These are phyloP conservation scores for Posidonia australis DNA, from an alignment of 106 monocot genomes.

Conservation along the genomic window DNA sequence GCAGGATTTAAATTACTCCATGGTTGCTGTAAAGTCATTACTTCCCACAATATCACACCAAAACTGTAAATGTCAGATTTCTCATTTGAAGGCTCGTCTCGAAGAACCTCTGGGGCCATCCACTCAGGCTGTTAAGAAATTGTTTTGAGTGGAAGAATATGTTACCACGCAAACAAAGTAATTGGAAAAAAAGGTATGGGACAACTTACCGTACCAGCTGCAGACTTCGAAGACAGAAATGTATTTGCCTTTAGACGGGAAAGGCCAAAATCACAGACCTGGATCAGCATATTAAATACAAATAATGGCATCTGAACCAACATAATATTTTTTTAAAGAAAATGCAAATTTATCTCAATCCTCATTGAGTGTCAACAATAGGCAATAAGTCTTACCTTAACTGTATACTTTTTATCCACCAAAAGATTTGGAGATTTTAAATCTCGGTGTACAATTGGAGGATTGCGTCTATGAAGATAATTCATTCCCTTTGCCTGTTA, in stretches of 20 bases:
- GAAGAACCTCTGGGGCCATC: slow-evolving; percentile 99
- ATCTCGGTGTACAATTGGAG: slow-evolving; percentile 98
- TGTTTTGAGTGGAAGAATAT: neutral
- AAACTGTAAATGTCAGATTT: slow-evolving; percentile 98
- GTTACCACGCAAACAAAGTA: neutral
- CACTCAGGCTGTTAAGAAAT: slow-evolving; percentile 62
- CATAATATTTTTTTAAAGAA: neutral
- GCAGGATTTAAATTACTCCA: slow-evolving; percentile 97
- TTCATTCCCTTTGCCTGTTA: slow-evolving; percentile 98
- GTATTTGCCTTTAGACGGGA: slow-evolving; percentile 89
- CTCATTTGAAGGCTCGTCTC: slow-evolving; percentile 98
- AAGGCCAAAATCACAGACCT: slow-evolving; percentile 99
- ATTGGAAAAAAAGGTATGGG: slow-evolving; percentile 1
- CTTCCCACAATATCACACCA: slow-evolving; percentile 96
- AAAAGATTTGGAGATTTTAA: slow-evolving; percentile 98
- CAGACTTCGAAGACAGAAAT: slow-evolving; percentile 89
- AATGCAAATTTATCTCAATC: neutral
- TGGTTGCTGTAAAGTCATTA: slow-evolving; percentile 97
- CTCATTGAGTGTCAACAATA: neutral
- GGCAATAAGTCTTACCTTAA: slow-evolving; percentile 49
- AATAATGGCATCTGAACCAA: neutral
- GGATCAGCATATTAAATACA: neutral
- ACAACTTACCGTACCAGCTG: slow-evolving; percentile 91
- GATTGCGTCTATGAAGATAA: slow-evolving; percentile 88
- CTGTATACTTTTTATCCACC: slow-evolving; percentile 94